Conservation (phyloP, 2,329 filamentous ascomycete genomes). For the Arthrobotrys conoides region DNA sequence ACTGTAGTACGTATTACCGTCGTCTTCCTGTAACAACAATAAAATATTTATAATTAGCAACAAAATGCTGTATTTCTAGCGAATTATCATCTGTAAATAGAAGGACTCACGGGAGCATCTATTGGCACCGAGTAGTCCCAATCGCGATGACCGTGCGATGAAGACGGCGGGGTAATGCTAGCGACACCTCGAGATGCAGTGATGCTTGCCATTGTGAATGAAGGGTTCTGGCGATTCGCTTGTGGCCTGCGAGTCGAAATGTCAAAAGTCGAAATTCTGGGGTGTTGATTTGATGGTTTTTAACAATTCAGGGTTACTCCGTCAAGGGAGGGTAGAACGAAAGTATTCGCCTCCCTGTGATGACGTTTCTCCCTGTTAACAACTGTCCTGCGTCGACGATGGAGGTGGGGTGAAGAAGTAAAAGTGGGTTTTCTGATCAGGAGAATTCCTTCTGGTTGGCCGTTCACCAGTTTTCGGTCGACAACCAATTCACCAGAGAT, state of each 20-base stretch:
- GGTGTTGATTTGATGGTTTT: constrained; percentile 17
- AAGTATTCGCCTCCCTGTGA: constrained; percentile 52
- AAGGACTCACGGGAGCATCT: constrained; percentile 54
- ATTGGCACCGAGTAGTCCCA: constrained; percentile 64
- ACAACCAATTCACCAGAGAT: constrained; percentile 34
- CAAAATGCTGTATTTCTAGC: neutral
- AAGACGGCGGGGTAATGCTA: constrained; percentile 63
- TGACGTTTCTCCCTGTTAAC: constrained; percentile 57
- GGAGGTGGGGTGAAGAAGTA: constrained; percentile 36
- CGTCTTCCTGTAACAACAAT: constrained; percentile 42
- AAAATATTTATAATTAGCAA: constrained; percentile 32
- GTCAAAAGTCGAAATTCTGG: neutral
- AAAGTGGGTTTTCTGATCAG: constrained; percentile 27
- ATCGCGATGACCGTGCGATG: constrained; percentile 63
- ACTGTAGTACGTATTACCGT: constrained; percentile 56
- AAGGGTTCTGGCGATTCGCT: constrained; percentile 17
- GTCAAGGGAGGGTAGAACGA: constrained; percentile 61
- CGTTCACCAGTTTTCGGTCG: constrained; percentile 32
- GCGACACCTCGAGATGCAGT: constrained; percentile 58
- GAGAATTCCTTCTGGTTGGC: constrained; percentile 33
- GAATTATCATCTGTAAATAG: neutral
- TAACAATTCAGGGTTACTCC: constrained; percentile 59
- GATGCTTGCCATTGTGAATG: constrained; percentile 44
- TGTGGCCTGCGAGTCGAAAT: constrained; percentile 10
- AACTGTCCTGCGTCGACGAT: constrained; percentile 55